phyloP scores from a whole-genome alignment of 306 rosid species.

The Inga laurina region DNA sequence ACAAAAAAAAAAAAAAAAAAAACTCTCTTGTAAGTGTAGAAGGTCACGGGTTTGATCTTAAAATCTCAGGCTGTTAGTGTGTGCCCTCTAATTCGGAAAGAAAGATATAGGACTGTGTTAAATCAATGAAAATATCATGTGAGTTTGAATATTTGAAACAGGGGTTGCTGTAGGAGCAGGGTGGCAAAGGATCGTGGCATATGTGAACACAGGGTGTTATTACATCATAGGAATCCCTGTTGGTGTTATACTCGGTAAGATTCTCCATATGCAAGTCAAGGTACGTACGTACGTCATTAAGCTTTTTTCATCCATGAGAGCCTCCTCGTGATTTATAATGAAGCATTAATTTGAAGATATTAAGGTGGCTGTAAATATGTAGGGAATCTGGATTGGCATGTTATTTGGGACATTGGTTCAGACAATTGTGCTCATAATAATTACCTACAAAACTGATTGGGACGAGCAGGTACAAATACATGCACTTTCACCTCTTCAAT shows the following conservation, averaged over 20 bases:
- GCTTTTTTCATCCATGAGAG: neutral
- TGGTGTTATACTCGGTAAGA: slow-evolving; percentile 44
- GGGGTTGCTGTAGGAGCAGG: slow-evolving; percentile 65
- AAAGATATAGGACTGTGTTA: neutral
- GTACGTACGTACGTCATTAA: neutral
- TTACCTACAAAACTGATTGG: slow-evolving; percentile 66
- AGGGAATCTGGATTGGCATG: slow-evolving; percentile 80
- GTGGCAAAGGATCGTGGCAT: slow-evolving; percentile 54
- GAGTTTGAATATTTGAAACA: slow-evolving; percentile 20
- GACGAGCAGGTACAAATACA: slow-evolving; percentile 48
- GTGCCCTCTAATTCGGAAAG: no score
- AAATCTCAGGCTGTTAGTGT: no score
- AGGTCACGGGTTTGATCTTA: no score
- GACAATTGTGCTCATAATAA: slow-evolving; percentile 45
- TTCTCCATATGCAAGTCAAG: slow-evolving; percentile 44
- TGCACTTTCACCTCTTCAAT: neutral
- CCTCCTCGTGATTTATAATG: neutral
- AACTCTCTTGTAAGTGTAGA: no score
- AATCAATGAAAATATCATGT: neutral
- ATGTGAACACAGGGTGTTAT: slow-evolving; percentile 50
- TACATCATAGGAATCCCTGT: slow-evolving; percentile 50
- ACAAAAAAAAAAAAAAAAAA: no score
- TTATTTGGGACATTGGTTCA: slow-evolving; percentile 64
- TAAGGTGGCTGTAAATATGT: neutral
- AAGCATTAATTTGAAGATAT: neutral